These are phyloP conservation scores for Golubevia pallescens DNA, from an alignment of 1,284 basidiomycete genomes.

Conservation along the genomic window DNA sequence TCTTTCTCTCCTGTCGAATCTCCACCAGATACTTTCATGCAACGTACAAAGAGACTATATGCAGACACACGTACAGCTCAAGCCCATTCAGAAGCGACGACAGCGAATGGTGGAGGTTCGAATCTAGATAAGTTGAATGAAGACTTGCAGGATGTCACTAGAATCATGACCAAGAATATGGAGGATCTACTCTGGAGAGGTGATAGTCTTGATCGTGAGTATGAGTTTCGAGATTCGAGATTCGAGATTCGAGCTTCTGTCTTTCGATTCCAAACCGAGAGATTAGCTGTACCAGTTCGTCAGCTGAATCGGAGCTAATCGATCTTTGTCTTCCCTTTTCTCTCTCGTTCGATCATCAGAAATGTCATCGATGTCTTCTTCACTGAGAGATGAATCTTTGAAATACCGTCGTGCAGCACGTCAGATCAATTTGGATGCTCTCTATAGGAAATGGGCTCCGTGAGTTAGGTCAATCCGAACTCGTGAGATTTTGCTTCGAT, in stretches of 20 bases:
- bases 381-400: constrained; percentile 59
- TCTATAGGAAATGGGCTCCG: constrained; percentile 59
- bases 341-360: constrained; percentile 19
- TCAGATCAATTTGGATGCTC: constrained; percentile 59
- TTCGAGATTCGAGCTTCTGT: neutral
- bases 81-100: constrained; percentile 68
- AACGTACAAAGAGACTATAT: constrained; percentile 93
- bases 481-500: neutral
- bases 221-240: neutral
- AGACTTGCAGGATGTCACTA: constrained; percentile 93
- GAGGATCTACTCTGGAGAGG: constrained; percentile 97
- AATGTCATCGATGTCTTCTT: constrained; percentile 62
- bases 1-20: too few relatives aligned
- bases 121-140: constrained; percentile 89
- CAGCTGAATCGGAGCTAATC: neutral
- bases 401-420: constrained; percentile 60
- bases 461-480: constrained; percentile 7
- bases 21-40: constrained; percentile 99
- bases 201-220: constrained; percentile 83
- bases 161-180: constrained; percentile 99
- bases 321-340: constrained; percentile 6
- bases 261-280: too few relatives aligned
- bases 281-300: constrained; percentile 12
- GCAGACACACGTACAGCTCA: constrained; percentile 87
- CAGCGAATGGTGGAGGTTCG: constrained; percentile 64